Evolutionary conservation across 2,329 filamentous ascomycete species (phyloP), one percentile per base, ranked within the genome.

Genomic region (Arthrobotrys conoides): DNA sequence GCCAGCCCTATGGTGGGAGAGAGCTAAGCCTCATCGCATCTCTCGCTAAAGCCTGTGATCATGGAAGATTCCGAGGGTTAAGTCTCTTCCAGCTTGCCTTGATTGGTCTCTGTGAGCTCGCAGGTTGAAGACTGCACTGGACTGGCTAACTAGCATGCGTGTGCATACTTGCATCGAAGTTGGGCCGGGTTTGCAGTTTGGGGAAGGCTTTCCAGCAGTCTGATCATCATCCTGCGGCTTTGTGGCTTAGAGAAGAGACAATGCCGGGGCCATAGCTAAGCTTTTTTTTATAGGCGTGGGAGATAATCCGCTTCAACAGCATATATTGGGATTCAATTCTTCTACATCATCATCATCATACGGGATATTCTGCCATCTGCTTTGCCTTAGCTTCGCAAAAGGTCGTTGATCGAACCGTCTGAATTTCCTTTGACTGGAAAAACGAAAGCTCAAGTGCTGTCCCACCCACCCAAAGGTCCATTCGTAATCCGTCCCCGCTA

Each of bases 1-100:
- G 55, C 65, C 67, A 71, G 73, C 73, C 73, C 73, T 77, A 77
- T 30, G 66, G 36, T 30, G 27, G 44, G 27, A 53, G 57, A n/a
- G 57, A 10, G 48, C 48, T 51, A 27, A 71, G 67, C 73, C 73
- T 71, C 63, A 59, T 66, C 44, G 41, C 12, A 49, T 71, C 73
- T 46, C 67, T 77, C 73, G 67, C 67, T 77, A 71, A 71, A 38
- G 51, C 48, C 30, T 59, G 41, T 22, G 44, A 24, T 33, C 41
- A 51, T 46, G 51, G 59, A 71, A 53, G 33, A 24, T 71, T 59
- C 73, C 66, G 73, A 71, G 49, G 41, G 61, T 67, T 55, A 51
- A 16, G 18, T 44, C 27, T 20, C 61, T 24, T 48, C 33, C 33
- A 44, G 38, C 49, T 2, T 51, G 5, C 38, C 33, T 53, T 8